Base-by-base conservation (phyloP, 2,329 filamentous ascomycete species). In the Tricladium varicosporioides region DNA sequence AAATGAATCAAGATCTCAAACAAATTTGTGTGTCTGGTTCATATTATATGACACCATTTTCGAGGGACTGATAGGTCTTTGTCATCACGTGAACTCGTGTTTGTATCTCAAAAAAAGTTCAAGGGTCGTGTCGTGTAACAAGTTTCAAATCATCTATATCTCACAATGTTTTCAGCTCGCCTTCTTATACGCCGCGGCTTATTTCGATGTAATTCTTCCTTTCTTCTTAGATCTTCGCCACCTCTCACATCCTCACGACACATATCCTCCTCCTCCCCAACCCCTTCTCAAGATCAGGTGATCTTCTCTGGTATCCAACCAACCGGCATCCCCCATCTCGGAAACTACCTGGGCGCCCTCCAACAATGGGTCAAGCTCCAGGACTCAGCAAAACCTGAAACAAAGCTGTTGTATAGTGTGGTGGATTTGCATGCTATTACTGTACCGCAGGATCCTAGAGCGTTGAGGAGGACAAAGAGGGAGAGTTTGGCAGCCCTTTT, bases 231-330 rank as follows among this genome's bases (percentile, higher is more conserved):
- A 14, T n/a, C 19, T 9, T 8, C 14, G 9, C 4, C 45, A 14
- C 19, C 54, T 18, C n/a, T 50, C n/a, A 5, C 53, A 42, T 18
- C 48, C 33, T 16, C 32, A 27, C 8, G 19, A 11, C 18, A 33
- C 15, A 43, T 47, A 32, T 13, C 44, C 56, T 36, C 15, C 22
- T 19, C 40, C 48, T 16, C 46, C 52, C 40, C 43, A 22, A 5
- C 8, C 46, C 42, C 33, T 47, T 11, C 58, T 15, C 49, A 53
- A 18, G 40, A 60, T 4, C 68, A 78, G 54, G 79, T 88, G 58
- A 84, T 97, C 67, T 97, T 99, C 78, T 97, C 94, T 2, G 94
- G 92, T 53, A 99, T 99, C 66, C 94, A 99, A 73, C 94, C 94
- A 15, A 99, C 94, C 0, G 94, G 93, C 36, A 81, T 95, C 19